Evolutionary conservation across 2,329 filamentous ascomycete genomes (phyloP), one percentile per base, ranked within the genome.

Genomic region (Scopulariopsis brevicaulis): DNA sequence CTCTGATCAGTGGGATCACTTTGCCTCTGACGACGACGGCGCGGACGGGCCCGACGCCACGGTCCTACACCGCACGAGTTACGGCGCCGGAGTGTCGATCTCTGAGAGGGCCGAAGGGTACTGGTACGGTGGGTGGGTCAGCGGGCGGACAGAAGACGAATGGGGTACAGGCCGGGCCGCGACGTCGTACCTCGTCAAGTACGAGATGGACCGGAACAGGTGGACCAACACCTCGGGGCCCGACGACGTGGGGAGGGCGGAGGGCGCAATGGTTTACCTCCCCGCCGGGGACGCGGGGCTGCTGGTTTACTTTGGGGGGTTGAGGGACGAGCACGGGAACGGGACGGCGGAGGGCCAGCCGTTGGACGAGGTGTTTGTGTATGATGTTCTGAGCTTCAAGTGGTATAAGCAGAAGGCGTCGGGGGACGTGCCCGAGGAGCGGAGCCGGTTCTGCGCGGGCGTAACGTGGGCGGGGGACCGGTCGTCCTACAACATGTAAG

Each of bases 401-500:
- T 86, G 82, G 82, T 85, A 84, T 60, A 74, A 69, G 11, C 83
- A 86, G 64, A 76, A 71, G 10, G 80, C 83, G 0, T 73, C 71
- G 0, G 83, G 83, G 1, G 65, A 75, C 32, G 66, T 80, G 1
- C 83, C 83, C 2, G 68, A 68, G 15, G 70, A 76, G 59, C 73
- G 83, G 12, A 73, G 81, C 28, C 76, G 79, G 32, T 86, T 85
- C 61, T 86, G 83, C 65, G 81, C 81, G 2, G 83, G 81, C 54
- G 79, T 76, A 15, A 79, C 79, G 1, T 85, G 82, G 75, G 75
- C 82, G 0, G 64, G 74, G 10, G 83, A 86, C 62, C 72, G 76
- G 58, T 83, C 81, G 15, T 84, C 80, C 8, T 85, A 85, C 64
- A 86, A 86, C 62, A 81, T 86, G 79, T 85, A 64, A 67, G 79